These are phyloP conservation scores for Phaeodactylum tricornutum DNA, from an alignment of 108 stramenopile genomes.

Conservation along the genomic window DNA sequence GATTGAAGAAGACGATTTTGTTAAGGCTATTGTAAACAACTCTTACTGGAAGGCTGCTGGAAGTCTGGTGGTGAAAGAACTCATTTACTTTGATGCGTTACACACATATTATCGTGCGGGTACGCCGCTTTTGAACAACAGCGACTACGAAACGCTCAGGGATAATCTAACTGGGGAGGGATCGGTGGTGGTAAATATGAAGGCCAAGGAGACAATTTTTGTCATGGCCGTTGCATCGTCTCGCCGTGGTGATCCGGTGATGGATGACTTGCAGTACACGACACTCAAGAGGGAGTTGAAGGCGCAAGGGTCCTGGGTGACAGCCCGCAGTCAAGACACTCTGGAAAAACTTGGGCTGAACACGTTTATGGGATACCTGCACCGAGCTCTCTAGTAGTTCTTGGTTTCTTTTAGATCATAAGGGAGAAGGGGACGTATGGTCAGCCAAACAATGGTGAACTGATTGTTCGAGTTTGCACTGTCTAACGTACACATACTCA, in stretches of 20 bases:
- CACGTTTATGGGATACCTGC: no score
- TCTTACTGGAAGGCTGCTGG: conserved; percentile 12
- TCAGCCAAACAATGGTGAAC: no score
- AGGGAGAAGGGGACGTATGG: no score
- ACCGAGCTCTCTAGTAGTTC: no score
- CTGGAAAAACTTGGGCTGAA: conserved; percentile 14
- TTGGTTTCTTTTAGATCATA: no score
- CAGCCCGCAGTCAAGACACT: conserved; percentile 6
- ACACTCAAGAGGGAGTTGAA: conserved; percentile 6
- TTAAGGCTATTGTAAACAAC: conserved; percentile 10
- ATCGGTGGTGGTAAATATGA: conserved; percentile 13
- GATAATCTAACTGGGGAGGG: conserved; percentile 19
- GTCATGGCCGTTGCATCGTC: conserved; percentile 13
- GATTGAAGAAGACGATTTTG: conserved; percentile 15
- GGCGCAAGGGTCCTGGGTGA: conserved; percentile 7
- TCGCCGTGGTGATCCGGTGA: conserved; percentile 7
- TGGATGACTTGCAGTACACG: conserved; percentile 11
- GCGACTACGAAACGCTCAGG: conserved; percentile 10
- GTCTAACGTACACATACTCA: no score
- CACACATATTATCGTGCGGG: conserved; percentile 10
- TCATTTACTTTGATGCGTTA: conserved; percentile 3
- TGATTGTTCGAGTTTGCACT: no score
- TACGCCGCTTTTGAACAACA: conserved; percentile 3
- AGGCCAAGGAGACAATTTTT: conserved; percentile 7
- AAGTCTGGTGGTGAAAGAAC: conserved; percentile 12